phyloP scores from a whole-genome alignment of 2,329 filamentous ascomycete genomes.

The Pleoardoris graminearum region DNA sequence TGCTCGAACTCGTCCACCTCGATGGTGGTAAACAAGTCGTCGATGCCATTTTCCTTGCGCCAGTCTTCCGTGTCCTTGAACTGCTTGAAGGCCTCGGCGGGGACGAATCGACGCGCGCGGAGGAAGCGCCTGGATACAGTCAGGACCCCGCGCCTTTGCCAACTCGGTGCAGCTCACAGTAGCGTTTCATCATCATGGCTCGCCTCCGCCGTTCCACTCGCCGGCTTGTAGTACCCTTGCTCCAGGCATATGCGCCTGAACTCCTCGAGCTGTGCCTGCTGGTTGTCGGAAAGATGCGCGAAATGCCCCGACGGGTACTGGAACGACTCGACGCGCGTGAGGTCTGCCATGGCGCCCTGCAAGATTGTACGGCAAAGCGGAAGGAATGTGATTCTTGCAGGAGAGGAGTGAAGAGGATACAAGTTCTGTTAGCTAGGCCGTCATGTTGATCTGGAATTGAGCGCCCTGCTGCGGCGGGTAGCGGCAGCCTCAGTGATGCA shows the following conservation, averaged over 20 bases:
- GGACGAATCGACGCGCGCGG: conserved; percentile 79
- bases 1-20: conserved; percentile 83
- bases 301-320: conserved; percentile 78
- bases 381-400: not conserved
- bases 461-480: conserved; percentile 27
- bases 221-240: conserved; percentile 64
- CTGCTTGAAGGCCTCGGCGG: conserved; percentile 76
- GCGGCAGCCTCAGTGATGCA: conserved; percentile 28
- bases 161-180: conserved; percentile 56
- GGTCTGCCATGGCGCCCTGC: conserved; percentile 35
- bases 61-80: conserved; percentile 89
- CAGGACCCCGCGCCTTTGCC: conserved; percentile 25
- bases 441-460: conserved; percentile 23
- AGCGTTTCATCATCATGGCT: conserved; percentile 76
- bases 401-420: conserved; percentile 9
- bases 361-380: not conserved
- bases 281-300: conserved; percentile 71
- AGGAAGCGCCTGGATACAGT: conserved; percentile 70
- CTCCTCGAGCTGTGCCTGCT: conserved; percentile 66
- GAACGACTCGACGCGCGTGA: conserved; percentile 46
- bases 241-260: conserved; percentile 73
- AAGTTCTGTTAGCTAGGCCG: conserved; percentile 24
- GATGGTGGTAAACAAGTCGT: conserved; percentile 82
- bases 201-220: conserved; percentile 42
- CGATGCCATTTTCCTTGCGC: conserved; percentile 77